These are phyloP conservation scores for Serpula lacrymans DNA, from an alignment of 768 basidiomycete genomes.

Conservation along the genomic window DNA sequence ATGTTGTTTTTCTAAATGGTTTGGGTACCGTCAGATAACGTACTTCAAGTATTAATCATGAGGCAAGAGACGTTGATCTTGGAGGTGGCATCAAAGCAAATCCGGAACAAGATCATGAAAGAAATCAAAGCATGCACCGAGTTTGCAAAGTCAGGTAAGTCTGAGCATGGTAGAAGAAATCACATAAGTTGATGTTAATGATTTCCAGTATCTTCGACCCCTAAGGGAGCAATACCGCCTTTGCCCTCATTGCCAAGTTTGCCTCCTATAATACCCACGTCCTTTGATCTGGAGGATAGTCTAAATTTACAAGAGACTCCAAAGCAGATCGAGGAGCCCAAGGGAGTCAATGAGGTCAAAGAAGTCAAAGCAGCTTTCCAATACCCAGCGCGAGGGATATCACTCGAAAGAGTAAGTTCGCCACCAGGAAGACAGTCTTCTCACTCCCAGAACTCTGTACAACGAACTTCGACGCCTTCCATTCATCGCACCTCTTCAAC, in stretches of 20 bases:
- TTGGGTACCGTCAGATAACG: conserved; percentile 49
- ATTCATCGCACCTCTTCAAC: no score
- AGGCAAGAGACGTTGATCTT: conserved; percentile 79
- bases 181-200: conserved; percentile 2
- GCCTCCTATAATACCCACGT: conserved; percentile 21
- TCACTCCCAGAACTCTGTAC: conserved; percentile 8
- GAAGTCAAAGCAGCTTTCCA: no score
- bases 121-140: conserved; percentile 85
- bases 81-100: conserved; percentile 52
- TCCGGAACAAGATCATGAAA: conserved; percentile 58
- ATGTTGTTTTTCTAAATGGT: conserved; percentile 2
- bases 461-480: conserved; percentile 13
- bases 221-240: conserved; percentile 67
- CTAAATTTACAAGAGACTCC: conserved; percentile 13
- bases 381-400: conserved; percentile 13
- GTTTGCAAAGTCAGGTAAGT: conserved; percentile 72
- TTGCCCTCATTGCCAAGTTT: conserved; percentile 46
- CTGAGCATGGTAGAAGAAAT: no score
- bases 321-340: no score
- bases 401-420: conserved; percentile 15
- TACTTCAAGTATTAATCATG: conserved; percentile 79
- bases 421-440: conserved; percentile 11
- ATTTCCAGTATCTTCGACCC: conserved; percentile 49
- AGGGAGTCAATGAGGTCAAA: no score
- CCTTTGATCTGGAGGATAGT: not conserved